Evolutionary conservation across 164 flowering plant species (phyloP).

Genomic region (Paratinospora sagittata): DNA sequence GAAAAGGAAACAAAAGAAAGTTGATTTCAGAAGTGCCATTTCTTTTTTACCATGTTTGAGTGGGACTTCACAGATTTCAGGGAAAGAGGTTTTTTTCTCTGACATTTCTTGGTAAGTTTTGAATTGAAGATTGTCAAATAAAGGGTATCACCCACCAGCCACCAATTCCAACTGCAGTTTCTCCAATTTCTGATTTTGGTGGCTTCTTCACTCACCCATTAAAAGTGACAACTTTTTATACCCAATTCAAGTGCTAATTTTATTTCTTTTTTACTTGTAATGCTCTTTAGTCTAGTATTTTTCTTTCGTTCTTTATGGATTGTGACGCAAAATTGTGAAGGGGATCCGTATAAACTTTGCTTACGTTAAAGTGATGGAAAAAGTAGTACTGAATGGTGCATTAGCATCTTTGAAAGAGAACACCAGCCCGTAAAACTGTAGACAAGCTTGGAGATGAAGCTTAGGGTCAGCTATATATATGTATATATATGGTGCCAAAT

Average conservation of each 20-base stretch:
- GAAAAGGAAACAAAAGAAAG: not conserved
- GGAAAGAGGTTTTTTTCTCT: not conserved
- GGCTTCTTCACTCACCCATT: conserved; percentile 1
- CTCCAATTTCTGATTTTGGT: not conserved
- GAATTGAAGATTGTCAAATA: not conserved
- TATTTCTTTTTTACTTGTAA: not conserved
- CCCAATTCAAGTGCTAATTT: not conserved
- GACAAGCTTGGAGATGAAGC: not conserved
- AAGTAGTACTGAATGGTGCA: not conserved
- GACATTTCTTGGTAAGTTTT: not conserved
- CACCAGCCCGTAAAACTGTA: not conserved
- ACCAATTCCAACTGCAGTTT: not conserved
- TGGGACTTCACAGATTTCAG: not conserved
- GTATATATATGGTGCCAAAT: no score
- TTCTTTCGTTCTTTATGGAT: not conserved
- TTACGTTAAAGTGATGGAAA: conserved; percentile 2
- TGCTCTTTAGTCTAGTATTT: not conserved
- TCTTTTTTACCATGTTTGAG: not conserved
- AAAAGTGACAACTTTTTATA: not conserved
- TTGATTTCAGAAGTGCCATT: conserved; percentile 2
- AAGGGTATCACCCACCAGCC: not conserved
- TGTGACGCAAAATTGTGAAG: not conserved
- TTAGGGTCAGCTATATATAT: not conserved
- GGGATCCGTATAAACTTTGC: conserved; percentile 1
- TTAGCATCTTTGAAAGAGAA: conserved; percentile 3